Base-by-base conservation (phyloP, 495 filamentous ascomycete species). In the Aspergillus coremiiformis region DNA sequence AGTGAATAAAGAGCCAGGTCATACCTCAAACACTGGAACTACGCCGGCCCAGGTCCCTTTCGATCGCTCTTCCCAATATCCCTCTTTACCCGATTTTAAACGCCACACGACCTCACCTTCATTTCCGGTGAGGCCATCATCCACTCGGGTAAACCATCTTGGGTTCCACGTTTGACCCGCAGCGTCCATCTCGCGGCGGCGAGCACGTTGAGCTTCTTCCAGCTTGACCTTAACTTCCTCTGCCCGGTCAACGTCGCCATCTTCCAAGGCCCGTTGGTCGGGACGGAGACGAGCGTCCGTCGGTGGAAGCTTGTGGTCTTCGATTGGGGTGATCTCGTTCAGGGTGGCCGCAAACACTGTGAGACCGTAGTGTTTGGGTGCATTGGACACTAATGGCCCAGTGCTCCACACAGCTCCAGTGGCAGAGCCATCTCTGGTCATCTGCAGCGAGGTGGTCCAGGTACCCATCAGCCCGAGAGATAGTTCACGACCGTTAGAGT, bases 241-340 rank as follows among this genome's bases (percentile, higher is more conserved):
- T 0, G 93, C 93, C 11, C 77, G 70, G 59, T 96, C 93, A 15
- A 96, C 67, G 51, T 87, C 83, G 0, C 90, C 89, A 19, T 85
- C 73, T 66, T 98, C 93, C 0, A 84, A 78, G 1, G 90, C 82
- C n/a, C 87, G 76, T 73, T 97, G 94, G 61, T 98, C 93, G n/a
- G 90, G 93, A 23, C 93, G 75, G 23, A 96, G 69, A 42, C 93
- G 72, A 5, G 78, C 84, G 65, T 98, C 93, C 0, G 90, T 96
- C 6, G 81, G 75, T 10, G 93, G 85, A 1, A 94, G 67, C 23
- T 78, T 79, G 0, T 74, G 77, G 37, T 82, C 73, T 64, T 98
- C 93, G 10, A 96, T 74, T 0, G 75, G 49, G 0, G 94, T 97
- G 44, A 94, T 81, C 64, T 98, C 88, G 60, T 98, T 98, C 5